Evolutionary conservation across 2,329 filamentous ascomycete genomes (phyloP), one percentile per base, ranked within the genome.

Genomic region (Claviceps paspali): DNA sequence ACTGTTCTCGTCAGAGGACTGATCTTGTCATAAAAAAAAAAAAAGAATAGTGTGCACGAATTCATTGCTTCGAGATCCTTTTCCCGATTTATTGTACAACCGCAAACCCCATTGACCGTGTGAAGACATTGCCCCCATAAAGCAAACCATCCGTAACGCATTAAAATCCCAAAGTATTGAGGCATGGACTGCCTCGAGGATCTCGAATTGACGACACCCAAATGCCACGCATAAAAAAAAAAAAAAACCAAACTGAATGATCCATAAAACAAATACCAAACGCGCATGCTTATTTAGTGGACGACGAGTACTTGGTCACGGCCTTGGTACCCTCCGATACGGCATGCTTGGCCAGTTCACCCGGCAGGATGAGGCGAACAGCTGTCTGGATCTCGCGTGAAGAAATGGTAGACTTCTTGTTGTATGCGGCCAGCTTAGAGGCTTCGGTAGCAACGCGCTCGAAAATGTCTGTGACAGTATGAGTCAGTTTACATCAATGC

Each of bases 401-500:
- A 38, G 88, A 96, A 68, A 98, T 98, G 62, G 91, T 98, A 36
- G 88, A 96, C 77, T 98, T 98, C 82, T 96, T 98, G 82, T 98
- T 98, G 76, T 98, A 98, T 47, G 91, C 91, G 52, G 91, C 91
- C 44, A 98, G 81, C 81, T 98, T 98, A 62, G 85, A 94, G 36
- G 91, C 91, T 69, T 98, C 91, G 42, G 91, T 95, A 48, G 91
- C 91, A 52, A 98, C 88, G 54, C 91, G 87, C 80, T 98, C 91
- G 64, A 98, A 98, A 63, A 98, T 98, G 58, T 98, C 86, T 91
- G 14, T 32, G 17, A 3, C 3, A 14, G 9, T 6, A 9, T 24
- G 19, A 17, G 18, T 17, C 6, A 19, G n/a, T n/a, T n/a, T n/a
- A n/a, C n/a, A n/a, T n/a, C n/a, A n/a, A n/a, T n/a, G n/a, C n/a